Conservation (phyloP, 495 filamentous ascomycete genomes). For the Hyaloscypha finlandica region DNA sequence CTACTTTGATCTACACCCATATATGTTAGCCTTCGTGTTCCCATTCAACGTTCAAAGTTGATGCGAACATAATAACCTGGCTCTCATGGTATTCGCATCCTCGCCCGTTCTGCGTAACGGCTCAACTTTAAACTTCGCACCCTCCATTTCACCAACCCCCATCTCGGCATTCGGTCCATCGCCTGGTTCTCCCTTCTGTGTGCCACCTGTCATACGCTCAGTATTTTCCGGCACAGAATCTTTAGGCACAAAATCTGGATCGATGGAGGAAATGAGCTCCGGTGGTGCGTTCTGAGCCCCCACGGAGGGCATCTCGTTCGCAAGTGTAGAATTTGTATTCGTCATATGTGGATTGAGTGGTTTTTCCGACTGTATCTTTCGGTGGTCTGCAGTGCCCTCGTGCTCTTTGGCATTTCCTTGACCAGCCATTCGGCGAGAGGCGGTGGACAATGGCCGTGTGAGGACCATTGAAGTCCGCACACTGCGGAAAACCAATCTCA, state of each 20-base stretch:
- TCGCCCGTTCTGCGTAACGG: conserved; percentile 81
- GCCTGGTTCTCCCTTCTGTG: conserved; percentile 24
- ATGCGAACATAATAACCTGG: conserved; percentile 83
- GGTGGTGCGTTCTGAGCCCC: conserved; percentile 60
- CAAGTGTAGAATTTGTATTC: conserved; percentile 64
- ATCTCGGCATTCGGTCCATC: conserved; percentile 53
- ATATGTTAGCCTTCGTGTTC: conserved; percentile 5
- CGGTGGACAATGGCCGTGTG: conserved; percentile 20
- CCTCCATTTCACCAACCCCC: conserved; percentile 87
- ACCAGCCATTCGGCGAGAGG: conserved; percentile 24
- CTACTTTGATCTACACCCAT: conserved; percentile 79
- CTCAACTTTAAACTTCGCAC: conserved; percentile 86
- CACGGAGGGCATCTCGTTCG: conserved; percentile 60
- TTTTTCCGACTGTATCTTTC: conserved; percentile 55
- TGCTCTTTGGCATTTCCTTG: conserved; percentile 31
- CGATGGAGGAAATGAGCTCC: conserved; percentile 58
- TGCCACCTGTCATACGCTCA: conserved; percentile 31
- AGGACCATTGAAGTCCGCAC: conserved; percentile 37
- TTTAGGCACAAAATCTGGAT: conserved; percentile 57
- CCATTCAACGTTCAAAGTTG: not conserved
- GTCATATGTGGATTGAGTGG: conserved; percentile 62
- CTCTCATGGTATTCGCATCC: conserved; percentile 78
- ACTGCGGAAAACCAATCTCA: conserved; percentile 39
- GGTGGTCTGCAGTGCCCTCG: conserved; percentile 49
- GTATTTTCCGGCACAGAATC: conserved; percentile 60